Base-by-base conservation (phyloP, 352 stramenopile genomes). In the Bremia lactucae region DNA sequence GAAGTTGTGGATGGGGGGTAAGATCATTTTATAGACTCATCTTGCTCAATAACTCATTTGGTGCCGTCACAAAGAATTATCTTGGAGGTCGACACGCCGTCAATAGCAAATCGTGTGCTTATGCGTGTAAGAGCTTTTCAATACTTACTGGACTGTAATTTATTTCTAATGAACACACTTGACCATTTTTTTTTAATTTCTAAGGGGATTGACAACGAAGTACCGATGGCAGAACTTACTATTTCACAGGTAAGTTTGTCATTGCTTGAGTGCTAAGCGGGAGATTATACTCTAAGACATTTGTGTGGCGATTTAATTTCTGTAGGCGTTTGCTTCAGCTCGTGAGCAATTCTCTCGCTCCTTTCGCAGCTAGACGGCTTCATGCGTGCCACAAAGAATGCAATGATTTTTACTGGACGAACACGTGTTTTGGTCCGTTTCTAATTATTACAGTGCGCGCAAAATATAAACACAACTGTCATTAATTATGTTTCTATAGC, bases 1-100 rank as follows among this genome's bases (percentile, higher is more conserved):
- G 84, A 95, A 63, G 77, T 95, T 44, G 78, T 95, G 28, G 84
- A 95, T 39, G 83, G 83, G 40, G 84, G 84, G 71, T 88, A 67
- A 42, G 70, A 54, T 36, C 2, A 19, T 6, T 15, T 2, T 18
- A 33, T 35, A 6, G 36, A n/a, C n/a, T n/a, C n/a, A n/a, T n/a
- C n/a, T n/a, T n/a, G n/a, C n/a, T n/a, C n/a, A n/a, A n/a, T n/a
- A n/a, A n/a, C n/a, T n/a, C n/a, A n/a, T n/a, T n/a, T n/a, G n/a
- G n/a, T n/a, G n/a, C n/a, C n/a, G n/a, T n/a, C n/a, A n/a, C n/a
- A n/a, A n/a, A 90, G 78, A 15, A 78, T 93, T 47, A 95, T 95
- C 37, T 57, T 95, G 52, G 84, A 95, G 55, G 60, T 83, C 18
- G 83, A 95, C 53, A 88, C 83, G 20, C 72, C 80, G 15, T 89